Evolutionary conservation across 140 eudicot genomes (phyloP).

Genomic region (Oenanthe javanica): DNA sequence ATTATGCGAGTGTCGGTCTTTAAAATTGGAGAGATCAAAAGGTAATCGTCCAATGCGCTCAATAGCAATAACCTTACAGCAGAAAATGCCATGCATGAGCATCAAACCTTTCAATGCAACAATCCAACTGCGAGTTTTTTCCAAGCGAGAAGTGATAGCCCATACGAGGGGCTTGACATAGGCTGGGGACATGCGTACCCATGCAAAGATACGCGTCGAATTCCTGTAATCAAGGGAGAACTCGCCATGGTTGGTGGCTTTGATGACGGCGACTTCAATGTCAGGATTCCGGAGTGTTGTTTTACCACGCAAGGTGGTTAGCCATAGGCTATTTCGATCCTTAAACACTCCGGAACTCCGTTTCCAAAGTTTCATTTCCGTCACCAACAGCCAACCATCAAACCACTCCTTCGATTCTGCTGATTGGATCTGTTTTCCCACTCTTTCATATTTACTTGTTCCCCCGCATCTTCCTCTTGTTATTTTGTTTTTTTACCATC

Average conservation of each 20-base stretch:
- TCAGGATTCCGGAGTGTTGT: slow-evolving; percentile 51
- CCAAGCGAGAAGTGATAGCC: slow-evolving; percentile 42
- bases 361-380: slow-evolving; percentile 56
- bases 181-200: slow-evolving; percentile 41
- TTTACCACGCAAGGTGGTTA: slow-evolving; percentile 32
- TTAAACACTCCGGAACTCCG: slow-evolving; percentile 55
- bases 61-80: slow-evolving; percentile 35
- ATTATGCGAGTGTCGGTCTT: slow-evolving; percentile 20
- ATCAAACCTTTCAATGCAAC: slow-evolving; percentile 65
- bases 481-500: not conserved
- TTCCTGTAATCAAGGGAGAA: slow-evolving; percentile 29
- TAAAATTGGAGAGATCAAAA: slow-evolving; percentile 39
- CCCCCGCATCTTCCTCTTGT: not conserved
- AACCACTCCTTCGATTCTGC: not conserved
- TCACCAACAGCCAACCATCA: not conserved
- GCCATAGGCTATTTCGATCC: slow-evolving; percentile 53
- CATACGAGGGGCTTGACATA: slow-evolving; percentile 36
- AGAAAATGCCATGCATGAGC: slow-evolving; percentile 56
- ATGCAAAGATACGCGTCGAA: slow-evolving; percentile 38
- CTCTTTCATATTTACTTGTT: not conserved
- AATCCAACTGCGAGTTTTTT: slow-evolving; percentile 45
- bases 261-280: slow-evolving; percentile 49
- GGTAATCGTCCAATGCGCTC: slow-evolving; percentile 60
- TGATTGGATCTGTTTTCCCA: not conserved
- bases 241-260: slow-evolving; percentile 61